Evolutionary conservation across 441 rosid genomes (phyloP).

Genomic region (Brassica balearica): DNA sequence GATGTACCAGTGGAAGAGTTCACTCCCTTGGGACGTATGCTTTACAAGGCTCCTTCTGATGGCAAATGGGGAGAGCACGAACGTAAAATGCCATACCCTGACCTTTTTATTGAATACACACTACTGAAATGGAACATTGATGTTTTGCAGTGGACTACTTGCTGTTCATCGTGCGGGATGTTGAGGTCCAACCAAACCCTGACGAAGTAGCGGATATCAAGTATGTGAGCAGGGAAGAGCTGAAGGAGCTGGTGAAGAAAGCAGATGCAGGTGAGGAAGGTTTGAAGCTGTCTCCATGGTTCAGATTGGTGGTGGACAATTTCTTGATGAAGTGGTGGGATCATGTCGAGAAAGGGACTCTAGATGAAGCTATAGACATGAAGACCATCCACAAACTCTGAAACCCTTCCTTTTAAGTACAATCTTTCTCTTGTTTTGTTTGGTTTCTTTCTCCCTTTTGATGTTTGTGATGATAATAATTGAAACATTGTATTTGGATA

Average conservation of each 20-base stretch:
- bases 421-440: not conserved
- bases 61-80: constrained; percentile 99
- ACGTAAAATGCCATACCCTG: too few species aligned
- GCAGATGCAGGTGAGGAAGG: constrained; percentile 10
- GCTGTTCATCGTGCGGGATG: not conserved
- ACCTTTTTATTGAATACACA: not conserved
- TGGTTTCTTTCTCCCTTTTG: not conserved
- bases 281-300: not conserved
- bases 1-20: constrained; percentile 91
- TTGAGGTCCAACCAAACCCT: not conserved
- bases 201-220: not conserved
- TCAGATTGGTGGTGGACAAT: constrained; percentile 9
- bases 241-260: constrained; percentile 10
- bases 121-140: not conserved
- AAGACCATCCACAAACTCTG: constrained; percentile 11
- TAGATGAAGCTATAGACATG: constrained; percentile 1
- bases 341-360: not conserved
- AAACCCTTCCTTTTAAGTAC: too few species aligned
- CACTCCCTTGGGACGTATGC: constrained; percentile 76
- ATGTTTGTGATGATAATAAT: not conserved
- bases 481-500: not conserved
- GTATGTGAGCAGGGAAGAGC: constrained; percentile 3
- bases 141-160: constrained; percentile 7
- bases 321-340: constrained; percentile 15
- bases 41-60: constrained; percentile 97